A percentile compares a stretch with the other conserved stretches of the same genome.
Conservation (phyloP, 2,329 filamentous ascomycete genomes). For the Claviceps sp. region DNA sequence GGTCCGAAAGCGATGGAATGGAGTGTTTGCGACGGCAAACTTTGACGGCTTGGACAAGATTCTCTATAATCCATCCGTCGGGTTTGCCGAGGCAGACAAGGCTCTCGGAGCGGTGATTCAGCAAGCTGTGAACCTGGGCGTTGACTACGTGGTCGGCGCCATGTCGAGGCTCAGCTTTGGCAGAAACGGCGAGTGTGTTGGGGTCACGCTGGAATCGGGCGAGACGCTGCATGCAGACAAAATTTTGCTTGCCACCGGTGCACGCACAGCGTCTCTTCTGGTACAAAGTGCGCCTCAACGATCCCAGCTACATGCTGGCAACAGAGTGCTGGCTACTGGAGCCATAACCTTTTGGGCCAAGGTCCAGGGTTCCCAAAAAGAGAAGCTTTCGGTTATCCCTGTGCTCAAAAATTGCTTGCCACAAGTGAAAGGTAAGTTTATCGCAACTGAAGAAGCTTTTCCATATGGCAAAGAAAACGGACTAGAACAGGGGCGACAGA, state of each 20-base stretch:
- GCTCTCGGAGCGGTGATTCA: slow-evolving; percentile 40
- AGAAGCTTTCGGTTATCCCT: slow-evolving; percentile 35
- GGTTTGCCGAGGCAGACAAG: slow-evolving; percentile 46
- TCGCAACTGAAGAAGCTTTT: not conserved
- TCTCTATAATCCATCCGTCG: slow-evolving; percentile 43
- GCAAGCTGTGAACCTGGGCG: slow-evolving; percentile 36
- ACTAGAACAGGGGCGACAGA: not conserved
- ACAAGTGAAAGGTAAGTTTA: slow-evolving; percentile 26
- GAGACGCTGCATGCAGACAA: slow-evolving; percentile 34
- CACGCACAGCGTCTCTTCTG: slow-evolving; percentile 41
- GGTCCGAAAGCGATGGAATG: slow-evolving; percentile 40
- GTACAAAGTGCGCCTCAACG: slow-evolving; percentile 30
- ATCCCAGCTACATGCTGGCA: slow-evolving; percentile 36
- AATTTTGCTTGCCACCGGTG: slow-evolving; percentile 41
- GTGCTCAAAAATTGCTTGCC: slow-evolving; percentile 35
- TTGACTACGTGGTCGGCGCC: slow-evolving; percentile 40
- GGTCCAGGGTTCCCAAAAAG: slow-evolving; percentile 28
- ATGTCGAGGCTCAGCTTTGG: slow-evolving; percentile 34
- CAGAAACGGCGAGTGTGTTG: slow-evolving; percentile 29
- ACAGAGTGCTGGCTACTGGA: slow-evolving; percentile 43
- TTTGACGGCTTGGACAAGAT: slow-evolving; percentile 42
- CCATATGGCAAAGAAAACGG: not conserved
- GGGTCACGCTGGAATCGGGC: slow-evolving; percentile 36
- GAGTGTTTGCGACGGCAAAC: slow-evolving; percentile 42
- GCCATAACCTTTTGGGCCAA: slow-evolving; percentile 30